These are phyloP conservation scores for Brassica hybrid DNA, from an alignment of 441 rosid genomes.

Conservation along the genomic window DNA sequence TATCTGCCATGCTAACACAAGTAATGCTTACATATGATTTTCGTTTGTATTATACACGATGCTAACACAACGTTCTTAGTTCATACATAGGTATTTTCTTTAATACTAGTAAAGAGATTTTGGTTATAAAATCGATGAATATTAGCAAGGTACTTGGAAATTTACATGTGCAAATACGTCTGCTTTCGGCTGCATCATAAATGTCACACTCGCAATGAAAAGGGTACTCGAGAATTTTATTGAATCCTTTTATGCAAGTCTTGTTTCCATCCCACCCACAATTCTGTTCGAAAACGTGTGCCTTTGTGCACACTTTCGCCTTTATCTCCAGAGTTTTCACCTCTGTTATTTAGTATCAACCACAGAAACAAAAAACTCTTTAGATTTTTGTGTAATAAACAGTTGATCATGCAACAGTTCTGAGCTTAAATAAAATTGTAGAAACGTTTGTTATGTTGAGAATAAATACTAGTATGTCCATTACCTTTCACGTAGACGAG, in stretches of 20 bases:
- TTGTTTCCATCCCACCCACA: slow-evolving; percentile 13
- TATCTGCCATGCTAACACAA: neutral
- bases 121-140: too few relatives aligned
- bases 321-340: neutral
- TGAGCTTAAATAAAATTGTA: neutral
- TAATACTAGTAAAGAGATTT: too few relatives aligned
- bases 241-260: slow-evolving; percentile 17
- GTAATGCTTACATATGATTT: neutral
- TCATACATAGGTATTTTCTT: too few relatives aligned
- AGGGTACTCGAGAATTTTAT: slow-evolving; percentile 7
- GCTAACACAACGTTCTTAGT: neutral
- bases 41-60: neutral
- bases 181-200: neutral
- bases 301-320: slow-evolving; percentile 1
- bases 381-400: neutral
- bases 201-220: neutral
- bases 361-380: neutral
- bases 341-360: neutral
- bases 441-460: neutral
- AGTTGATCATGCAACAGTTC: neutral
- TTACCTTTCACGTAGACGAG: neutral
- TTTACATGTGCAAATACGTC: neutral
- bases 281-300: neutral
- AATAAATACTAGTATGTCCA: neutral
- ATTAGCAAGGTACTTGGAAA: neutral